Evolutionary conservation across 768 basidiomycete genomes (phyloP).

Genomic region (Boletus coccyginus): DNA sequence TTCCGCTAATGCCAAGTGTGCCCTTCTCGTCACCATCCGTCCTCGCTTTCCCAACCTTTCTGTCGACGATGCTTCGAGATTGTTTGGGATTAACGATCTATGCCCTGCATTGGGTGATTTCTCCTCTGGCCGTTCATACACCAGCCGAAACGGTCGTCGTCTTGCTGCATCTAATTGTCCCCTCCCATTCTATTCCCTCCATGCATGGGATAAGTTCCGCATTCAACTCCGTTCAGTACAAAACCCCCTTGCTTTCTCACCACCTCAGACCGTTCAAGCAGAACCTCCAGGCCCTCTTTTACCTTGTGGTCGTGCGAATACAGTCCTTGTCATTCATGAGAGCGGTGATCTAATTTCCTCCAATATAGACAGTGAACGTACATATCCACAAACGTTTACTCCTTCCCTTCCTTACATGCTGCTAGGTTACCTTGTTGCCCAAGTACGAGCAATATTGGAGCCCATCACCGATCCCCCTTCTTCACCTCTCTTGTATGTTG

Average conservation of each 20-base stretch:
- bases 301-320: constrained; percentile 5
- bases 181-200: neutral
- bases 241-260: neutral
- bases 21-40: neutral
- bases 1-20: neutral
- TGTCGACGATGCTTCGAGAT: neutral
- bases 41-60: neutral
- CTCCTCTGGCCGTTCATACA: neutral
- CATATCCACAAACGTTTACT: no score
- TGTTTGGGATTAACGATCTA: constrained; percentile 2
- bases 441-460: neutral
- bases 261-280: constrained; percentile 12
- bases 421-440: neutral
- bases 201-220: constrained; percentile 1
- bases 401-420: no score
- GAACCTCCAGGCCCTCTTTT: neutral
- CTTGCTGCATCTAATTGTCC: neutral
- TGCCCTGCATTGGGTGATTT: constrained; percentile 4
- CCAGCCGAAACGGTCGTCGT: neutral
- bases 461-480: neutral
- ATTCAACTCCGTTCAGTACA: constrained; percentile 7
- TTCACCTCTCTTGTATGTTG: neutral
- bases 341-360: neutral
- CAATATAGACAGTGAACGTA: no score
- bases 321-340: constrained; percentile 1